Conservation (phyloP, 108 stramenopile genomes). For the Cyclostephanos tholiformis region DNA sequence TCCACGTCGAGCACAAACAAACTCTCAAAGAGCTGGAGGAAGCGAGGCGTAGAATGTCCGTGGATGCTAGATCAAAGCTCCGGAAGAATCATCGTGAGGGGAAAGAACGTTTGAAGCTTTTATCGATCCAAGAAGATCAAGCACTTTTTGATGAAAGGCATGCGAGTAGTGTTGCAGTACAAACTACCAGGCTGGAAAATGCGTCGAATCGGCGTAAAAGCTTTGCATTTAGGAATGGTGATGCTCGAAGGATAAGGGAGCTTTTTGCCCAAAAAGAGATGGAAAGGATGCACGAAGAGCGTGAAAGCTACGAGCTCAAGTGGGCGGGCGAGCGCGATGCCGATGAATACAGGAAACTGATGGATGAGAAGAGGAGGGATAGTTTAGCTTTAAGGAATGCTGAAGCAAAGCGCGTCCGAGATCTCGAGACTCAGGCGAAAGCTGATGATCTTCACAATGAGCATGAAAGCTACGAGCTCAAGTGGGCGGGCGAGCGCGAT, state of each 20-base stretch:
- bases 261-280: constrained; percentile 22
- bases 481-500: constrained; percentile 71
- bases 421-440: constrained; percentile 58
- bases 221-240: constrained; percentile 67
- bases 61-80: constrained; percentile 59
- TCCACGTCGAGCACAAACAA: constrained; percentile 77
- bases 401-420: constrained; percentile 50
- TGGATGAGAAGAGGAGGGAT: constrained; percentile 63
- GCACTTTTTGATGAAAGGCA: constrained; percentile 67
- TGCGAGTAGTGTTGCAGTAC: constrained; percentile 57
- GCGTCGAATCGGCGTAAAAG: constrained; percentile 71
- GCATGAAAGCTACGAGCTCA: constrained; percentile 69
- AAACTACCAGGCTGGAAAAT: constrained; percentile 36
- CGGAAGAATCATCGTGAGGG: constrained; percentile 70
- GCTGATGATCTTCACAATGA: constrained; percentile 46
- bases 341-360: constrained; percentile 56
- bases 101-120: constrained; percentile 53
- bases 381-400: constrained; percentile 69
- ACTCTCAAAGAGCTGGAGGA: constrained; percentile 75
- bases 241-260: constrained; percentile 23
- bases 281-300: constrained; percentile 48
- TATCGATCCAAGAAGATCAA: constrained; percentile 62
- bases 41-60: constrained; percentile 64
- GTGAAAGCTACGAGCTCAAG: constrained; percentile 72
- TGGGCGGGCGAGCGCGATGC: constrained; percentile 77